These are phyloP conservation scores for Cudoniella acicularis DNA, from an alignment of 495 filamentous ascomycete species.

Conservation along the genomic window DNA sequence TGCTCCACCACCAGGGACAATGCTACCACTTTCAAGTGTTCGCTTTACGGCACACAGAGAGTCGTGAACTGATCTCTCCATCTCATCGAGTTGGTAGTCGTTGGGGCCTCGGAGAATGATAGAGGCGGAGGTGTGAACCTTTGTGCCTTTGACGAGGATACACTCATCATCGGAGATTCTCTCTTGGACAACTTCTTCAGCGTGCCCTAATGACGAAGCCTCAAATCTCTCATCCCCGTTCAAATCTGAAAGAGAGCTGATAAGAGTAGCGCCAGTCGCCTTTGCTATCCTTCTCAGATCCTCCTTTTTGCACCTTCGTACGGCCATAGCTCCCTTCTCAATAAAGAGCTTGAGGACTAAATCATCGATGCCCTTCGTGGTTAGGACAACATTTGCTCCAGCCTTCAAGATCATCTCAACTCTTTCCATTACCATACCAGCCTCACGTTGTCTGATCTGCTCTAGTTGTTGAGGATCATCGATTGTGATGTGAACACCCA, in stretches of 20 bases:
- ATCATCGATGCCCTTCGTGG: slow-evolving; percentile 98
- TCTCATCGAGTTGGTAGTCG: slow-evolving; percentile 96
- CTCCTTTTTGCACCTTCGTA: slow-evolving; percentile 97
- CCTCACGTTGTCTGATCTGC: slow-evolving; percentile 88
- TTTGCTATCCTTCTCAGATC: slow-evolving; percentile 94
- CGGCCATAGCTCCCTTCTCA: slow-evolving; percentile 93
- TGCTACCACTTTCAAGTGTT: slow-evolving; percentile 92
- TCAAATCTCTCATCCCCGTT: slow-evolving; percentile 99
- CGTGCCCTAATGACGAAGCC: slow-evolving; percentile 77
- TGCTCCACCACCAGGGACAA: slow-evolving; percentile 93
- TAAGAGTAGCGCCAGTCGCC: slow-evolving; percentile 88
- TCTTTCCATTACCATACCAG: slow-evolving; percentile 88
- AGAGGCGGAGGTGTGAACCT: slow-evolving; percentile 86
- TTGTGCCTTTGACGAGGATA: slow-evolving; percentile 94
- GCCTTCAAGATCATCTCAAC: slow-evolving; percentile 98
- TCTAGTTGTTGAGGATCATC: slow-evolving; percentile 96
- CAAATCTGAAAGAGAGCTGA: slow-evolving; percentile 89
- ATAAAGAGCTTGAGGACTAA: slow-evolving; percentile 91
- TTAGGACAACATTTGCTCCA: slow-evolving; percentile 92
- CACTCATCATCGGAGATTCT: slow-evolving; percentile 98
- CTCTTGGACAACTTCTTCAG: slow-evolving; percentile 95
- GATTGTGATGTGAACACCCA: slow-evolving; percentile 96
- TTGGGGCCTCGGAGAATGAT: slow-evolving; percentile 96
- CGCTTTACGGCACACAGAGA: slow-evolving; percentile 95
- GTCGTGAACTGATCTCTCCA: slow-evolving; percentile 98